These are phyloP conservation scores for Lactuca sativa DNA, from an alignment of 129 eudicot genomes.

Conservation along the genomic window DNA sequence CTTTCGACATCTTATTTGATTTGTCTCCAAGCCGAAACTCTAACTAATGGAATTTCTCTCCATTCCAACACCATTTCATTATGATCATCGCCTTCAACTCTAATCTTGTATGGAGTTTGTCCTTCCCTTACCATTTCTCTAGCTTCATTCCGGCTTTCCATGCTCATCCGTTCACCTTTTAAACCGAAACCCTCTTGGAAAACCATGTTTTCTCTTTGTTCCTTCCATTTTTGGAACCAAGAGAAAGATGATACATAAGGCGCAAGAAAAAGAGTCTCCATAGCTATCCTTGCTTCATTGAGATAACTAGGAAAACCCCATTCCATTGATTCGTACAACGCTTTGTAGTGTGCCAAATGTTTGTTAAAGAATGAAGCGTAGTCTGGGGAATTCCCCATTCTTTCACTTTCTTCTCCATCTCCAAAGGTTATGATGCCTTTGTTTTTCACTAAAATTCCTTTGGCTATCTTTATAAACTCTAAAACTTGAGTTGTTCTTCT, in stretches of 20 bases:
- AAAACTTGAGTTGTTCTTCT: constrained; percentile 27
- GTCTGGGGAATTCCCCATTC: background rate
- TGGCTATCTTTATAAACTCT: constrained; percentile 44
- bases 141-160: constrained; percentile 47
- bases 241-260: constrained; percentile 45
- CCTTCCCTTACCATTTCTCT: constrained; percentile 51
- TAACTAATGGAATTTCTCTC: constrained; percentile 47
- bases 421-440: constrained; percentile 54
- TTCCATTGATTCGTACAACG: constrained; percentile 58
- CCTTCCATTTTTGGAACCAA: constrained; percentile 57
- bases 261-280: constrained; percentile 59
- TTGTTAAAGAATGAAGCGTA: constrained; percentile 39
- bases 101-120: constrained; percentile 45
- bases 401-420: constrained; percentile 45
- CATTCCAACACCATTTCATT: constrained; percentile 64
- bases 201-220: constrained; percentile 12
- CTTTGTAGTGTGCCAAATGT: constrained; percentile 42
- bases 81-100: constrained; percentile 39
- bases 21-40: constrained; percentile 44
- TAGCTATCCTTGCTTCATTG: constrained; percentile 61
- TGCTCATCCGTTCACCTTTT: constrained; percentile 34
- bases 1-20: background rate
- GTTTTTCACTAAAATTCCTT: constrained; percentile 23
- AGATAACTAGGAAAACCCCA: constrained; percentile 47
- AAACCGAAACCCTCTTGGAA: constrained; percentile 16